Conservation (phyloP, 805 yeast species). For the Priceomyces medius region DNA sequence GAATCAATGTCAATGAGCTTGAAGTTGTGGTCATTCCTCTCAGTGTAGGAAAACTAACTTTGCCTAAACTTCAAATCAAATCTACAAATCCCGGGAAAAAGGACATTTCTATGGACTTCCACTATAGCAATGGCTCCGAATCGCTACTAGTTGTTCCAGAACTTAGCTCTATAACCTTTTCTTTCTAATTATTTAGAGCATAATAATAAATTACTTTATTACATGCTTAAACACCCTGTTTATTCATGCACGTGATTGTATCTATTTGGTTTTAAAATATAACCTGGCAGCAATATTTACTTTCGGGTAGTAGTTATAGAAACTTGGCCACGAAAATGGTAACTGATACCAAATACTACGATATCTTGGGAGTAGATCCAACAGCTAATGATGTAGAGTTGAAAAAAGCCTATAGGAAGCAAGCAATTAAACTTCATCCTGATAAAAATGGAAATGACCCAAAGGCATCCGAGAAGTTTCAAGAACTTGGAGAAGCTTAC, state of each 20-base stretch:
- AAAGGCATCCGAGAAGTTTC: conserved; percentile 82
- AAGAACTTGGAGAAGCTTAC: conserved; percentile 64
- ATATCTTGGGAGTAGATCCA: conserved; percentile 63
- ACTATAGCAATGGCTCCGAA: conserved; percentile 66
- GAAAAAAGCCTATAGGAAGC: conserved; percentile 89
- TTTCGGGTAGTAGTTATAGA: too few relatives aligned
- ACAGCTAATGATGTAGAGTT: conserved; percentile 79
- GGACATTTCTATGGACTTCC: conserved; percentile 57
- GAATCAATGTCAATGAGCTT: conserved; percentile 13
- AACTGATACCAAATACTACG: conserved; percentile 85
- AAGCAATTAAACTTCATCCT: conserved; percentile 89
- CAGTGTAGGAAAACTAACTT: conserved; percentile 65
- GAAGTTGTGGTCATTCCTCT: conserved; percentile 66
- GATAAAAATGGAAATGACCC: conserved; percentile 97
- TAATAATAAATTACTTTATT: too few relatives aligned
- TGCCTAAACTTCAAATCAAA: conserved; percentile 58
- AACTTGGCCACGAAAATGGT: conserved; percentile 50
- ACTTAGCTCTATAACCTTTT: conserved; percentile 56
- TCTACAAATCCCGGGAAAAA: conserved; percentile 49
- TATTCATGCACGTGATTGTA: background rate
- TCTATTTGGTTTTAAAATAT: too few relatives aligned
- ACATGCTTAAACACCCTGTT: background rate
- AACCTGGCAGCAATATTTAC: too few relatives aligned
- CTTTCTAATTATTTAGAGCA: conserved; percentile 42
- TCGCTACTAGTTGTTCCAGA: conserved; percentile 72